These are phyloP conservation scores for Penicillium sp. DNA, from an alignment of 2,329 filamentous ascomycete species.

Conservation along the genomic window DNA sequence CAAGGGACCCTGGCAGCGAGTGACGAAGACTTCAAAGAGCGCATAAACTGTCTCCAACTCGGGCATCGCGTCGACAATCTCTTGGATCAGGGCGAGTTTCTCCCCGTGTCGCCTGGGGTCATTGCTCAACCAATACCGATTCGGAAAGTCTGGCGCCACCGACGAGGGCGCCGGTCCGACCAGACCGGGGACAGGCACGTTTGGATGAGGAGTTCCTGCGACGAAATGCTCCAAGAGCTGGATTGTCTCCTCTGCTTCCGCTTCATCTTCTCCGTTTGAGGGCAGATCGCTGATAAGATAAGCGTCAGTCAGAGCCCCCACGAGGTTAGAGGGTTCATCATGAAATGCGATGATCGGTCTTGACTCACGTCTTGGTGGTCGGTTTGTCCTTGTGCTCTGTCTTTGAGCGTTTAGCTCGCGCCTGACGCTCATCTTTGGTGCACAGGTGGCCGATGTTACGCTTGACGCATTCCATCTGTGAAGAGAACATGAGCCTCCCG, in stretches of 20 bases:
- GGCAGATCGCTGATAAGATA: too few species aligned
- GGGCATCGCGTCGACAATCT: constrained; percentile 4
- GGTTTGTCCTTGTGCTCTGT: not conserved
- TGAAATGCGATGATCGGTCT: too few species aligned
- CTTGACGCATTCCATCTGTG: constrained; percentile 12
- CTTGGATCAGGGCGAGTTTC: constrained; percentile 1
- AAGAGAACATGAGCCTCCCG: not conserved
- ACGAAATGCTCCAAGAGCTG: constrained; percentile 4
- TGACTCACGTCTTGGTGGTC: not conserved
- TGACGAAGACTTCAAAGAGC: constrained; percentile 8
- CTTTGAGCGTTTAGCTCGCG: constrained; percentile 11
- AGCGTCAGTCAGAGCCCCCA: too few species aligned
- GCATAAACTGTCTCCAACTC: constrained; percentile 1
- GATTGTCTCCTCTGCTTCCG: constrained; percentile 5
- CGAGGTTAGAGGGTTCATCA: too few species aligned
- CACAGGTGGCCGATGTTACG: constrained; percentile 11
- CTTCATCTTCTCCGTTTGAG: not conserved
- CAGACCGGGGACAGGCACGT: not conserved
- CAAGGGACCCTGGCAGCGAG: constrained; percentile 8
- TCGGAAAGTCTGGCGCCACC: constrained; percentile 4
- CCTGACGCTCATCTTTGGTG: constrained; percentile 14
- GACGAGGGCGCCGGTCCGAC: not conserved
- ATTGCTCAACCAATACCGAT: constrained; percentile 3
- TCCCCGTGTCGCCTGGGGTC: not conserved
- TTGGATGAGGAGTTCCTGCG: not conserved